These are phyloP conservation scores for Papilionanthe hybrid DNA, from an alignment of 116 monocot species.

Conservation along the genomic window DNA sequence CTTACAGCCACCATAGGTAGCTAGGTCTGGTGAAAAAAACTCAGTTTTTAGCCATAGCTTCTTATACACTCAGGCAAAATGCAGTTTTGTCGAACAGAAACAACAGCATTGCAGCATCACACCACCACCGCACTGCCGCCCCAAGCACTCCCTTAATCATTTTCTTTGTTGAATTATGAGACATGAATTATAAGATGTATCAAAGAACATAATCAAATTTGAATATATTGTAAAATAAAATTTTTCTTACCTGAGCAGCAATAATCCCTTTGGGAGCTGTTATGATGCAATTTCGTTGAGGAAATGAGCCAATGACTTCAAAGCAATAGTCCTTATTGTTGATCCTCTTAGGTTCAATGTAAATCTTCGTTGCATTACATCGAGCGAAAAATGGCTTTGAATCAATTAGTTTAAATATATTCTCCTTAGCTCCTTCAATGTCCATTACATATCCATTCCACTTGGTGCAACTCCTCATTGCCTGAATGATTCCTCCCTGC, in stretches of 20 bases:
- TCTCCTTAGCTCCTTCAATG: conserved; percentile 23
- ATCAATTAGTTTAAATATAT: conserved; percentile 51
- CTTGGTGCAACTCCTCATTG: conserved; percentile 29
- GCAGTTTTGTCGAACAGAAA: no score
- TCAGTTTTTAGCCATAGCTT: no score
- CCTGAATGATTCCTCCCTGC: conserved; percentile 65
- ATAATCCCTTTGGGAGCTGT: conserved; percentile 36
- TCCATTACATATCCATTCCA: conserved; percentile 67
- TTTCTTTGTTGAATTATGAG: no score
- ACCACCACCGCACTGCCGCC: no score
- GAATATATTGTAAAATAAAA: background rate
- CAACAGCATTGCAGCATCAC: no score
- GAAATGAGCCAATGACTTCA: conserved; percentile 55
- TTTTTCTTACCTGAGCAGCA: conserved; percentile 44
- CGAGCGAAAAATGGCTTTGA: conserved; percentile 19
- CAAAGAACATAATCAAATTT: background rate
- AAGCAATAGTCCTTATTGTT: conserved; percentile 37
- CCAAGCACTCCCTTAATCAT: no score
- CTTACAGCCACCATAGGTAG: no score
- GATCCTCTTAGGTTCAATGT: conserved; percentile 11
- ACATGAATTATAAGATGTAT: no score
- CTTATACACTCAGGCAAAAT: no score
- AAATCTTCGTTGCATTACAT: conserved; percentile 25
- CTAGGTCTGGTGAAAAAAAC: no score
- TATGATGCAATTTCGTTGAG: conserved; percentile 40